Percentiles rank a stretch among this genome's conserved stretches.
phyloP scores from a whole-genome alignment of 225 moss, liverwort and hornwort species.

The Polytrichum commune region DNA sequence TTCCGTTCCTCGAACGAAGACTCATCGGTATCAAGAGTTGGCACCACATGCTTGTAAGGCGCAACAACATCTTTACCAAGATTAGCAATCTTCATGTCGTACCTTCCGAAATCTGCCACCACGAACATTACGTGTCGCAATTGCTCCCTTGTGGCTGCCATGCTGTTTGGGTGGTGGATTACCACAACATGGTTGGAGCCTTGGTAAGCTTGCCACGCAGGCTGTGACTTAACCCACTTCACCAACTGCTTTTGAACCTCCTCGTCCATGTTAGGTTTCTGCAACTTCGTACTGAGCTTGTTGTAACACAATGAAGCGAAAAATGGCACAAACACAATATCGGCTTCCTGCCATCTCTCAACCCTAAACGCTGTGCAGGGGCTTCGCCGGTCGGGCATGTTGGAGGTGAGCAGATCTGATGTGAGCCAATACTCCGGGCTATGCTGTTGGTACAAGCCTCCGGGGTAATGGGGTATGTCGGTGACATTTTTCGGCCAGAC shows the following conservation, averaged over 20 bases:
- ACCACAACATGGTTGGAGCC: constrained; percentile 50
- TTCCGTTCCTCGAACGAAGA: not conserved
- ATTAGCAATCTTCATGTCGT: constrained; percentile 35
- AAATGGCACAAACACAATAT: constrained; percentile 12
- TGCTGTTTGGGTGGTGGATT: constrained; percentile 67
- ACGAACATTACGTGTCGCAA: constrained; percentile 40
- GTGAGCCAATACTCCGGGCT: constrained; percentile 25
- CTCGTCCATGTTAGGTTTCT: constrained; percentile 15
- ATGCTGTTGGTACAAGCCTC: constrained; percentile 14
- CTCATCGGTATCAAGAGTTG: not conserved
- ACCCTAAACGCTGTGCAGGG: constrained; percentile 10
- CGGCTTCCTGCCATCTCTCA: constrained; percentile 2
- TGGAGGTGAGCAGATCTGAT: constrained; percentile 13
- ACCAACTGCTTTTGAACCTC: constrained; percentile 19
- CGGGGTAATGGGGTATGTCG: constrained; percentile 8
- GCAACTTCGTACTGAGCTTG: constrained; percentile 4
- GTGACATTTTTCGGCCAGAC: constrained; percentile 11
- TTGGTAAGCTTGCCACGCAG: constrained; percentile 37
- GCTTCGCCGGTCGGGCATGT: constrained; percentile 4
- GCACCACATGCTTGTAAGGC: constrained; percentile 67
- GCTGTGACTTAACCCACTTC: constrained; percentile 27
- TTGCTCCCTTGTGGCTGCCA: constrained; percentile 25
- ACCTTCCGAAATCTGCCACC: constrained; percentile 70
- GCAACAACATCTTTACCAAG: constrained; percentile 60
- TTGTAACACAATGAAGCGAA: constrained; percentile 18